phyloP scores from a whole-genome alignment of 768 basidiomycete species.

The Hydnum rufescens region DNA sequence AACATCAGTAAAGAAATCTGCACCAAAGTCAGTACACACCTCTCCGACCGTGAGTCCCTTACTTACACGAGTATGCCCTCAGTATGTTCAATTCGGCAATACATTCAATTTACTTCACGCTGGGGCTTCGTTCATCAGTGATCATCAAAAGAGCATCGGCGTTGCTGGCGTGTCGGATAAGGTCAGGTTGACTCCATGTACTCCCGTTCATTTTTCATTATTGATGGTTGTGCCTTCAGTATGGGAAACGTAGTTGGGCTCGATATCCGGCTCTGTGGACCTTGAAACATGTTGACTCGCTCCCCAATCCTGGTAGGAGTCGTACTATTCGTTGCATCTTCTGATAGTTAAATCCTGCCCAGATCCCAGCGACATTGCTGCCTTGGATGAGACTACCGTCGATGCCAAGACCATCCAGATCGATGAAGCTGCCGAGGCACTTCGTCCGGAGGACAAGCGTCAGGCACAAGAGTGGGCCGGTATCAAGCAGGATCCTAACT shows the following conservation, averaged over 20 bases:
- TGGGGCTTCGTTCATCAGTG: slow-evolving; percentile 78
- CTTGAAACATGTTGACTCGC: slow-evolving; percentile 81
- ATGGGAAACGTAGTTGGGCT: slow-evolving; percentile 93
- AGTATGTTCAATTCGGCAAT: slow-evolving; percentile 91
- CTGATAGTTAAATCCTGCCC: background rate
- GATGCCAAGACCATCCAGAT: slow-evolving; percentile 53
- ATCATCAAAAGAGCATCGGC: slow-evolving; percentile 82
- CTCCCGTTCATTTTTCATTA: too few relatives aligned
- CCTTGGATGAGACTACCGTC: slow-evolving; percentile 61
- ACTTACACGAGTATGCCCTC: background rate
- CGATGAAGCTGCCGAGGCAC: slow-evolving; percentile 68
- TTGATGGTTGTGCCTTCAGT: slow-evolving; percentile 21
- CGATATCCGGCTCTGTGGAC: slow-evolving; percentile 94
- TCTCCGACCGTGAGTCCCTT: background rate
- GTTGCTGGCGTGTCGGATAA: slow-evolving; percentile 97
- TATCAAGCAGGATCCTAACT: slow-evolving; percentile 74
- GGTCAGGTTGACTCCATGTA: too few relatives aligned
- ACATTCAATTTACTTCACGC: slow-evolving; percentile 93
- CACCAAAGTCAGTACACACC: slow-evolving; percentile 32
- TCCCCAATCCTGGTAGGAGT: slow-evolving; percentile 61
- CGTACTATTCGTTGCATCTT: background rate
- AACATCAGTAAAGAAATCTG: slow-evolving; percentile 93
- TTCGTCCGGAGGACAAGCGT: slow-evolving; percentile 75
- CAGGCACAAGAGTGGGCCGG: slow-evolving; percentile 93
- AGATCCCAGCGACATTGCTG: slow-evolving; percentile 81